A percentile compares a stretch with the other conserved stretches of the same genome.
These are phyloP conservation scores for Sporisorium graminicola DNA, from an alignment of 1,284 basidiomycete genomes.

Conservation along the genomic window DNA sequence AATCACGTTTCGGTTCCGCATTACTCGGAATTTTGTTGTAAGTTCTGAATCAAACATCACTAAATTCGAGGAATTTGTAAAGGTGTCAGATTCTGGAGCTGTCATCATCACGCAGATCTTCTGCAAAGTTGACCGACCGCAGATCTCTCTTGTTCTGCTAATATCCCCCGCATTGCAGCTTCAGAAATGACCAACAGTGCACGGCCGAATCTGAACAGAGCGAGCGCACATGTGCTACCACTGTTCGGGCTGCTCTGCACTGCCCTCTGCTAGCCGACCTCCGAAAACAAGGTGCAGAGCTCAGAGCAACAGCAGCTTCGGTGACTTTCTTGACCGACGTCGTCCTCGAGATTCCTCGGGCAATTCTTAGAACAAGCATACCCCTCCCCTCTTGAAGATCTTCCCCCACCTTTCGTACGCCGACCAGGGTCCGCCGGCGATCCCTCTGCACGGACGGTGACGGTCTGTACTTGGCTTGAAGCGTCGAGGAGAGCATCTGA, in stretches of 20 bases:
- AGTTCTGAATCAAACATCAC: conserved; percentile 3
- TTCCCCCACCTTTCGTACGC: background rate
- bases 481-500: too few relatives aligned
- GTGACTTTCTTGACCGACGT: conserved; percentile 1
- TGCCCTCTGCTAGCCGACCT: conserved; percentile 5
- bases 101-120: conserved; percentile 21
- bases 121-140: conserved; percentile 18
- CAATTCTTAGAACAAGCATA: background rate
- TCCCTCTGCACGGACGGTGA: too few relatives aligned
- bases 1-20: conserved; percentile 12
- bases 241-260: background rate
- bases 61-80: too few relatives aligned
- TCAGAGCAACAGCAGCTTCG: background rate
- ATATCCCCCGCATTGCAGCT: conserved; percentile 1
- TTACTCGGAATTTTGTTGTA: background rate
- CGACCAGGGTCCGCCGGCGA: too few relatives aligned
- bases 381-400: background rate
- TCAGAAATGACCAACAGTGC: background rate
- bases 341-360: background rate
- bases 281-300: background rate
- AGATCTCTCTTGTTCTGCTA: conserved; percentile 3
- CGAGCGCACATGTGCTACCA: background rate
- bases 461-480: too few relatives aligned
- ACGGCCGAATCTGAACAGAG: conserved; percentile 12
- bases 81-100: background rate